Base-by-base conservation (phyloP, 2,329 filamentous ascomycete genomes). In the Fusarium sp. region DNA sequence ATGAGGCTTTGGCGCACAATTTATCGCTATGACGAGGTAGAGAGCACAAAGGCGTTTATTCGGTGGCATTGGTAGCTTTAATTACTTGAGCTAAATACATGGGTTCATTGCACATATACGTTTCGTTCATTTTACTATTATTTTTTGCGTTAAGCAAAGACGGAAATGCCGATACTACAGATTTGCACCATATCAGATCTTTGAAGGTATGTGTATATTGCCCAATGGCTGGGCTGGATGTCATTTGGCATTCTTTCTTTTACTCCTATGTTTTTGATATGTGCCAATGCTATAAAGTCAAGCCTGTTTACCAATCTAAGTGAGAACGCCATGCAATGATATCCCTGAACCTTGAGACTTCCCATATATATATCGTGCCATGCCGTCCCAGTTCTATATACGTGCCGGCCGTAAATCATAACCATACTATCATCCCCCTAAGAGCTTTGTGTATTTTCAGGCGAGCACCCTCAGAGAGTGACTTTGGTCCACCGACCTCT, bases 401-500 rank as follows among this genome's bases (percentile, higher is more conserved):
- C 58, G 39, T 73, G 35, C 61, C 53, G 51, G 56, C 69, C 74
- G 58, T 76, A 61, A 75, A 51, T 76, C 74, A 62, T 76, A 59
- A 66, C 44, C 35, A 63, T 57, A 24, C 17, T 50, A 41, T 45
- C 69, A 45, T 41, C 6, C 15, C 24, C 35, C 26, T 28, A 48
- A 39, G 39, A 44, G 8, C 7, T 30, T 24, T 35, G 18, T 35
- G 45, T 44, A 24, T 38, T 28, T 32, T 24, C 18, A 24, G 26
- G 42, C 15, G 26, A 36, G 26, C 17, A 50, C 30, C 18, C 20
- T 61, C 57, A 75, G 13, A 82, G 75, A 45, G 75, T 64, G 17
- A 81, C 50, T 48, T 70, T 77, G 36, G 72, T 78, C 85, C 86
- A 88, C 44, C 85, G 80, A 18, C 82, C 85, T 36, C 86, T 81